Percentiles rank a stretch among this genome's conserved stretches.
Conservation (phyloP, 345 rosid species). For the Streptanthus diversifolius region DNA sequence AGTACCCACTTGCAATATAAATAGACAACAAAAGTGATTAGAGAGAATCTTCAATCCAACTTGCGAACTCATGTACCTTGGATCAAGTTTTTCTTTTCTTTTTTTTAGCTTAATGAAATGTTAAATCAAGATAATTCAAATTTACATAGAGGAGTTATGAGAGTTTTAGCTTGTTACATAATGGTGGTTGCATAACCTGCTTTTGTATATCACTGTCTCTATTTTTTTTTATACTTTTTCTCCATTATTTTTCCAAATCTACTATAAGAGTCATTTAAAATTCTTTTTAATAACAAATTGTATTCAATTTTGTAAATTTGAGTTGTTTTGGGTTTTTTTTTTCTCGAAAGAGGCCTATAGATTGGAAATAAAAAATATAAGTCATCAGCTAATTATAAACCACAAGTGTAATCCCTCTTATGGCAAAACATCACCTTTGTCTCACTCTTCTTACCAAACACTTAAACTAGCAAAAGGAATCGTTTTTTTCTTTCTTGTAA, state of each 20-base stretch:
- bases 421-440: constrained; percentile 27
- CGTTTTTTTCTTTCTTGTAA: constrained; percentile 9
- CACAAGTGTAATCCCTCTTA: constrained; percentile 19
- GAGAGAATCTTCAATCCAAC: constrained; percentile 17
- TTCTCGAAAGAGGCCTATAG: not conserved
- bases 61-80: not conserved
- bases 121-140: not conserved
- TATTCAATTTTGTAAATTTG: not conserved
- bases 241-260: not conserved
- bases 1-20: constrained; percentile 24
- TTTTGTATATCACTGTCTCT: not conserved
- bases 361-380: not conserved
- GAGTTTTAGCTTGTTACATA: not conserved
- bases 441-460: constrained; percentile 26
- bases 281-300: not conserved
- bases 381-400: not conserved
- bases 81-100: not conserved
- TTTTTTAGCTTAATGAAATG: not conserved
- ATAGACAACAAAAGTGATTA: constrained; percentile 14
- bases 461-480: constrained; percentile 29
- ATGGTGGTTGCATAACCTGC: not conserved
- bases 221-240: not conserved
- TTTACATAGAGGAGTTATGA: not conserved
- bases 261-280: not conserved
- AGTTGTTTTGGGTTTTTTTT: not conserved